These are phyloP conservation scores for Rhizoclosmatium sp. DNA, from an alignment of 192 early-diverging fungal genomes.

Conservation along the genomic window DNA sequence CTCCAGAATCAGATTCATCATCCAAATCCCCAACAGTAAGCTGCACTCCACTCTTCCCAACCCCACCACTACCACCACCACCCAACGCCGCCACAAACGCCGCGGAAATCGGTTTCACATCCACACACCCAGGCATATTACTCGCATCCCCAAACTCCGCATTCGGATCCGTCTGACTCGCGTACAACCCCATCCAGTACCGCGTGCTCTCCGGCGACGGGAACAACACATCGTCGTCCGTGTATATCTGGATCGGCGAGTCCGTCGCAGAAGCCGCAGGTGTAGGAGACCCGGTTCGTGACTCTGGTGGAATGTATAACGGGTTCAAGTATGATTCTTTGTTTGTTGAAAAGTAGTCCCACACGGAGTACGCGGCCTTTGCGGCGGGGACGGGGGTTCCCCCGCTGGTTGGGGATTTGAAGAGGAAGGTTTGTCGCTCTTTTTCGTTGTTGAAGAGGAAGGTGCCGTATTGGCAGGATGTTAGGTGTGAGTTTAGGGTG, in stretches of 20 bases:
- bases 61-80: neutral
- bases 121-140: neutral
- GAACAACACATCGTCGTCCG: slow-evolving; percentile 68
- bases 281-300: slow-evolving; percentile 1
- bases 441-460: slow-evolving; percentile 91
- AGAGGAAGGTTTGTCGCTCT: slow-evolving; percentile 68
- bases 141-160: neutral
- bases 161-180: neutral
- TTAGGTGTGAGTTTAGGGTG: slow-evolving; percentile 83
- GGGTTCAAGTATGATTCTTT: slow-evolving; percentile 66
- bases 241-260: slow-evolving; percentile 9
- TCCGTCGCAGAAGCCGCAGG: neutral
- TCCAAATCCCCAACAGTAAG: slow-evolving; percentile 27
- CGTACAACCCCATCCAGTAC: slow-evolving; percentile 77
- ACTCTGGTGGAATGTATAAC: slow-evolving; percentile 61
- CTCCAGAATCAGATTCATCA: slow-evolving; percentile 13
- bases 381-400: slow-evolving; percentile 25
- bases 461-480: slow-evolving; percentile 93
- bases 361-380: slow-evolving; percentile 70
- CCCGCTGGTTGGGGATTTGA: slow-evolving; percentile 6
- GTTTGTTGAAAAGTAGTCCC: slow-evolving; percentile 78
- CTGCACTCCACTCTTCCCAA: neutral
- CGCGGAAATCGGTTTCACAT: slow-evolving; percentile 10
- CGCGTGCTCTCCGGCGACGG: slow-evolving; percentile 68
- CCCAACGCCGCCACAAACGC: neutral